These are phyloP conservation scores for Cicer arietinum DNA, from an alignment of 306 rosid genomes.

Conservation along the genomic window DNA sequence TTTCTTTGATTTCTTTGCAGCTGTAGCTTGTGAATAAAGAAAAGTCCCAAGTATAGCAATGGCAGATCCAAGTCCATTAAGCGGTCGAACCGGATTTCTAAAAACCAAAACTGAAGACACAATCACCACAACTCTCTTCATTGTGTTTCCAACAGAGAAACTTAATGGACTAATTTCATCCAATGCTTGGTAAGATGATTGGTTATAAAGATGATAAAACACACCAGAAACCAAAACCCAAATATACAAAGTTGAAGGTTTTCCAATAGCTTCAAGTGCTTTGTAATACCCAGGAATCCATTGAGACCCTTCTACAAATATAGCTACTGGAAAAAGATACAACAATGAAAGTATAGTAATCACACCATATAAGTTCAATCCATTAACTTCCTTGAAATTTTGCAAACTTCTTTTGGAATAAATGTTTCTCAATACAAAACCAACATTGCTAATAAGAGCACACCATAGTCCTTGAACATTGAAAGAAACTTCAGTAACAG, in stretches of 20 bases:
- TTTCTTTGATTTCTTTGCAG: slow-evolving; percentile 66
- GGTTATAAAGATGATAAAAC: slow-evolving; percentile 95
- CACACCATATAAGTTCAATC: slow-evolving; percentile 86
- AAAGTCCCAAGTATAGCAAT: slow-evolving; percentile 90
- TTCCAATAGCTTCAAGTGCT: slow-evolving; percentile 73
- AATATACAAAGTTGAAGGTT: slow-evolving; percentile 70
- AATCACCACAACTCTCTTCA: slow-evolving; percentile 96
- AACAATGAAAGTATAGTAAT: slow-evolving; percentile 72
- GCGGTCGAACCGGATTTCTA: slow-evolving; percentile 85
- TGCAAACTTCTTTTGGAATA: slow-evolving; percentile 82
- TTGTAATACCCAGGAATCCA: slow-evolving; percentile 88
- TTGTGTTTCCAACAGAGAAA: slow-evolving; percentile 94
- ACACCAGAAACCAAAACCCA: slow-evolving; percentile 90
- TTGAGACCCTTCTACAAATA: slow-evolving; percentile 88
- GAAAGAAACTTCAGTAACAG: slow-evolving; percentile 89
- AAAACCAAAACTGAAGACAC: slow-evolving; percentile 82
- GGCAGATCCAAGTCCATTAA: slow-evolving; percentile 93
- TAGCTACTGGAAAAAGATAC: slow-evolving; percentile 83
- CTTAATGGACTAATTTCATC: slow-evolving; percentile 91
- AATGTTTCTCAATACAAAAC: slow-evolving; percentile 86
- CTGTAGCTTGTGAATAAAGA: slow-evolving; percentile 81
- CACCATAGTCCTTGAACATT: slow-evolving; percentile 82
- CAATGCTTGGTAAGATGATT: slow-evolving; percentile 92
- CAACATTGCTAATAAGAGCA: slow-evolving; percentile 90
- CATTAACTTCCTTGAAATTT: slow-evolving; percentile 84